Percentiles rank a stretch among this genome's conserved stretches.
Evolutionary conservation across 2,329 filamentous ascomycete species (phyloP).

Genomic region (Blastomyces silverae): DNA sequence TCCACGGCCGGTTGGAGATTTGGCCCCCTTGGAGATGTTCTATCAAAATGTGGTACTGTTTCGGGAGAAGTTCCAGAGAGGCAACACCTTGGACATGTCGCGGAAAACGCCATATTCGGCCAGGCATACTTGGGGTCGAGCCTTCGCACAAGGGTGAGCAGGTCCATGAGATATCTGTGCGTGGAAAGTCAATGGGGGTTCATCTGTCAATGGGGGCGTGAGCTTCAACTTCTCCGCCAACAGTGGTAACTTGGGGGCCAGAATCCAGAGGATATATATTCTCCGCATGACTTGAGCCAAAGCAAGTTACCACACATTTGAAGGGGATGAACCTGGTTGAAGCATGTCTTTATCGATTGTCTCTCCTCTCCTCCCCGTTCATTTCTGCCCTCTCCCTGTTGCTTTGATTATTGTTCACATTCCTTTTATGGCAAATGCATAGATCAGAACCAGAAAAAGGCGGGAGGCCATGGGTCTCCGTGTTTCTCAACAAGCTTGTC

Average conservation of each 20-base stretch:
- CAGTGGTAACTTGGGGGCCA: background rate
- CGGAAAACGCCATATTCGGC: background rate
- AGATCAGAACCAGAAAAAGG: background rate
- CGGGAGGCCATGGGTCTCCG: background rate
- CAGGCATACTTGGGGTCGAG: background rate
- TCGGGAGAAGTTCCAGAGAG: background rate
- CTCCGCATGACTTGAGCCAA: constrained; percentile 1
- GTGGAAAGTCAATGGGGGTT: background rate
- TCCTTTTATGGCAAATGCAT: background rate
- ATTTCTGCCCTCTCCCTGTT: too few species aligned
- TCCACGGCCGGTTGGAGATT: background rate
- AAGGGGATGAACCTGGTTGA: background rate
- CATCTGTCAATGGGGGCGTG: background rate
- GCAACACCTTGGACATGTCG: background rate
- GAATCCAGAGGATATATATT: background rate
- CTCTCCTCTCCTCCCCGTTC: background rate
- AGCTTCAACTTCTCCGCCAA: background rate
- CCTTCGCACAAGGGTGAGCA: background rate
- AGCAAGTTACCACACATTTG: background rate
- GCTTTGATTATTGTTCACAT: background rate
- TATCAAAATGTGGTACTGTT: background rate
- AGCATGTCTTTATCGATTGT: background rate
- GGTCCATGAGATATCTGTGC: background rate
- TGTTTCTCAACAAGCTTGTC: too few species aligned
- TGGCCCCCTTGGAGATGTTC: background rate